Base-by-base conservation (phyloP, 1,284 basidiomycete genomes). In the Apiotrichum porosum region DNA sequence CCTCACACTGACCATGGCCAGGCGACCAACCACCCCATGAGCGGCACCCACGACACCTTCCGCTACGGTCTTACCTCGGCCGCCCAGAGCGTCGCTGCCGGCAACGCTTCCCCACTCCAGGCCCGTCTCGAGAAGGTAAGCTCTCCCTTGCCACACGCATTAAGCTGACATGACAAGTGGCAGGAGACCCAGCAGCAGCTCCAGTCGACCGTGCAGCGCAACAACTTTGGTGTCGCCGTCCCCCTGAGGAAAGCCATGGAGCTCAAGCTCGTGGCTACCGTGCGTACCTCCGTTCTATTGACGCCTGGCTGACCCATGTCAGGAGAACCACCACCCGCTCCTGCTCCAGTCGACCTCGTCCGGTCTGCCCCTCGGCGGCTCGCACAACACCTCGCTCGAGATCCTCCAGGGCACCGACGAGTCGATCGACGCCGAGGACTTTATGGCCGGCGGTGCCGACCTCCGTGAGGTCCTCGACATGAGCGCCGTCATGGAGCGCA, bases 161-260 rank as follows among this genome's bases (percentile, higher is more conserved):
- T 6, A 4, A 34, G 23, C 51, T 53, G 37, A 53, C 40, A 23
- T n/a, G n/a, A 21, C 4, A 39, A 95, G 90, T 98, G 94, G 94
- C 84, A 91, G 49, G 83, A 83, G 58, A 93, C 93, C 6, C 90
- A 94, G 69, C 85, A 90, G 68, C 86, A 87, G 69, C 70, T 93
- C 49, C 86, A 87, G 69, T 77, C 95, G 52, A 90, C 83, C 37
- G 76, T 95, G 74, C 82, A 91, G 68, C 81, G 93, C 46, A 85
- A 92, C 72, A 74, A 85, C 32, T 87, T 85, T 65, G 94, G 94
- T 32, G 69, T 97, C 57, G 88, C 88, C 60, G 84, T 87, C 31
- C 94, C 94, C 6, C 81, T 95, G 69, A 81, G 92, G 37, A 77
- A 83, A 49, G 77, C 94, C 61, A 97, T 98, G 94, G 94, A 98